Conservation (phyloP, 2,329 filamentous ascomycete genomes). For the Alternaria postmessia region DNA sequence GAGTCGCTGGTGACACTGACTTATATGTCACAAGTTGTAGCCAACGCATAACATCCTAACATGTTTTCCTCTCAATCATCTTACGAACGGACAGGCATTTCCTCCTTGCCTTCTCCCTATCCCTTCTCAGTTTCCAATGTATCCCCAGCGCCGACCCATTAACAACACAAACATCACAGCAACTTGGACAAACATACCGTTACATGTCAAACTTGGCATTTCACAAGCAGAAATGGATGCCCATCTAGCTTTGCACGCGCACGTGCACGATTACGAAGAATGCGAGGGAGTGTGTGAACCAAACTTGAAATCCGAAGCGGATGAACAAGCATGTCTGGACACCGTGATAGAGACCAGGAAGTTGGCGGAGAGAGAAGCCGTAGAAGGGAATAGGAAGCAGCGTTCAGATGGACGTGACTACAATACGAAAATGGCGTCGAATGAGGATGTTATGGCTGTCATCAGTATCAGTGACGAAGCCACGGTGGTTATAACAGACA, state of each 20-base stretch:
- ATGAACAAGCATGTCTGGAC: neutral
- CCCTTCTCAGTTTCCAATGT: neutral
- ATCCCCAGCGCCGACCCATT: neutral
- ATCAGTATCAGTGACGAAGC: neutral
- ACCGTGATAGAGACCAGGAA: neutral
- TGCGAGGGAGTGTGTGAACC: neutral
- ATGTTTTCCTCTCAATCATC: neutral
- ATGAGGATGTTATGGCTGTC: neutral
- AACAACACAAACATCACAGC: neutral
- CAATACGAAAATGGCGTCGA: neutral
- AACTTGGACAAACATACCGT: neutral
- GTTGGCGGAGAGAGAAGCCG: neutral
- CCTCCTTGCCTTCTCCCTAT: neutral
- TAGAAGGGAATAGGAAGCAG: neutral
- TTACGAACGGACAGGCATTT: neutral
- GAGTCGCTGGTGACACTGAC: neutral
- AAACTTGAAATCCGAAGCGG: neutral
- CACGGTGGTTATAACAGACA: neutral
- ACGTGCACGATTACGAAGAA: conserved; percentile 5
- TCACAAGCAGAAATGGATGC: neutral
- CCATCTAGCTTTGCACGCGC: conserved; percentile 1
- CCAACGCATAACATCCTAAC: neutral
- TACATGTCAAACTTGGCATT: neutral
- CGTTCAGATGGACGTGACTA: neutral
- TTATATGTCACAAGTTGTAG: neutral